Percentiles rank a stretch among this genome's conserved stretches.
These are phyloP conservation scores for Mycena rebaudengoi DNA, from an alignment of 768 basidiomycete genomes.

Conservation along the genomic window DNA sequence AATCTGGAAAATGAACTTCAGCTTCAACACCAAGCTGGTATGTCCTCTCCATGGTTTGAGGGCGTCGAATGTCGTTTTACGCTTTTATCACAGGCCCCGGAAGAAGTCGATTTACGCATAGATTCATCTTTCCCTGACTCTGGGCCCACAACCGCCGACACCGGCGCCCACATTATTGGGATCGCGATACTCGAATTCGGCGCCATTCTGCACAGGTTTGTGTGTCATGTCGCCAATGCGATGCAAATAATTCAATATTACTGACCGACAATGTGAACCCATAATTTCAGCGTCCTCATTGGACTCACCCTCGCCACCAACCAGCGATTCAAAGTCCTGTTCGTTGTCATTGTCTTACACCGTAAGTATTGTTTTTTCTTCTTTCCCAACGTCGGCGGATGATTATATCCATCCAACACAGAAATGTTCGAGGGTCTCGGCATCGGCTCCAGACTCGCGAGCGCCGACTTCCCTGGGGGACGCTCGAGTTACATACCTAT, in stretches of 20 bases:
- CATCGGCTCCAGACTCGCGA: conserved; percentile 88
- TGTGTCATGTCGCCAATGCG: background rate
- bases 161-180: conserved; percentile 79
- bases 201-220: conserved; percentile 82
- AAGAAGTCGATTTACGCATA: too few relatives aligned
- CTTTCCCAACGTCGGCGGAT: background rate
- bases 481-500: conserved; percentile 64
- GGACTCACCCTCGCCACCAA: conserved; percentile 95
- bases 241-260: too few relatives aligned
- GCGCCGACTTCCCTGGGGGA: conserved; percentile 62
- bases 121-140: too few relatives aligned
- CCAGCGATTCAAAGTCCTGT: conserved; percentile 81
- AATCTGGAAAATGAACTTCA: too few relatives aligned
- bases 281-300: conserved; percentile 69
- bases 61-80: too few relatives aligned
- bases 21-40: too few relatives aligned
- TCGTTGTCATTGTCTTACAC: conserved; percentile 90
- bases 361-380: conserved; percentile 59
- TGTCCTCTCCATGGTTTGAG: too few relatives aligned
- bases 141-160: too few relatives aligned
- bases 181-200: conserved; percentile 94
- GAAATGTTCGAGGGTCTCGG: conserved; percentile 96
- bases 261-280: background rate
- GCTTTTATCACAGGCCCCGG: too few relatives aligned
- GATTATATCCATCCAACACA: conserved; percentile 43